phyloP scores from a whole-genome alignment of 2,329 filamentous ascomycete species.

The Hypoxylon sp. region DNA sequence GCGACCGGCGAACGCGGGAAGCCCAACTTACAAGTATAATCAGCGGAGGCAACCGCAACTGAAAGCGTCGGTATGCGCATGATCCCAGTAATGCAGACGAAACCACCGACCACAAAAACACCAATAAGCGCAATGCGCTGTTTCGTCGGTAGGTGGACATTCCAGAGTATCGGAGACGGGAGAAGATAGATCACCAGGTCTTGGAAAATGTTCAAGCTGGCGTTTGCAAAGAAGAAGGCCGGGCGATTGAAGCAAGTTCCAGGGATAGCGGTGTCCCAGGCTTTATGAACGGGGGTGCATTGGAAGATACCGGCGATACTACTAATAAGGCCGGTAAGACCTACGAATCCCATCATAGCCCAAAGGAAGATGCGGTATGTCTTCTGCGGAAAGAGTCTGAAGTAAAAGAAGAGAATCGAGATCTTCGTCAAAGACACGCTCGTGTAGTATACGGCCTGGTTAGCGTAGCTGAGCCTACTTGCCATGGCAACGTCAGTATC shows the following conservation, averaged over 20 bases:
- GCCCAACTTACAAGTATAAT: neutral
- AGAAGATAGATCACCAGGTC: slow-evolving; percentile 6
- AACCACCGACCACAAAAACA: slow-evolving; percentile 1
- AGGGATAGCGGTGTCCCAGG: neutral
- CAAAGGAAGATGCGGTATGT: neutral
- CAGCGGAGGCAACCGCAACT: neutral
- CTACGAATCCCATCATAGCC: slow-evolving; percentile 6
- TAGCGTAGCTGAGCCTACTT: neutral
- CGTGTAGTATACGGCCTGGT: neutral
- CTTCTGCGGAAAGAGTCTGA: slow-evolving; percentile 2
- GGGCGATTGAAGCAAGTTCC: neutral
- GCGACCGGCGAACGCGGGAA: neutral
- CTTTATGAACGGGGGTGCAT: slow-evolving; percentile 7
- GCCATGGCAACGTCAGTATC: neutral
- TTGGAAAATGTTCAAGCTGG: slow-evolving; percentile 1
- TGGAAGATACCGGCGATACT: slow-evolving; percentile 2
- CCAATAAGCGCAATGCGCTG: slow-evolving; percentile 3
- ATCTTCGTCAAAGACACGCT: neutral
- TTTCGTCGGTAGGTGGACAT: neutral
- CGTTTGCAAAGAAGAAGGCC: neutral
- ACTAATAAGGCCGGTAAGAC: neutral
- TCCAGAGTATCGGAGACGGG: slow-evolving; percentile 4
- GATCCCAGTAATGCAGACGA: slow-evolving; percentile 1
- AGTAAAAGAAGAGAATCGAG: slow-evolving; percentile 3
- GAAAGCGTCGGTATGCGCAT: neutral